phyloP scores from a whole-genome alignment of 1,284 basidiomycete genomes.

The Ganoderma lingzhi region DNA sequence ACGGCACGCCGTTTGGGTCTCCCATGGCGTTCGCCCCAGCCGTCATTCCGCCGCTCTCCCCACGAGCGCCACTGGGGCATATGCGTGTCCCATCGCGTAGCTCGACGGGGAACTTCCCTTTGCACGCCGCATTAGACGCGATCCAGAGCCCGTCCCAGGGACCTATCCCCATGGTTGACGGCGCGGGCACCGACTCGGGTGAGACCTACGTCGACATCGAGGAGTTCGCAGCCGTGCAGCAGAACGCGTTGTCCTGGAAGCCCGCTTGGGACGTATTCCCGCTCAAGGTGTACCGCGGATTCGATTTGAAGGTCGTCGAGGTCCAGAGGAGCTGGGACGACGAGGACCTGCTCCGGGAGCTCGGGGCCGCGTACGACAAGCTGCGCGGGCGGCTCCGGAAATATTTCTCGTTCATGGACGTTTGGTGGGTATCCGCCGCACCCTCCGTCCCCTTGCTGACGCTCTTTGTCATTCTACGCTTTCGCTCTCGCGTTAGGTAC shows the following conservation, averaged over 20 bases:
- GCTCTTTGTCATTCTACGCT: background rate
- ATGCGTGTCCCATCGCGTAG: background rate
- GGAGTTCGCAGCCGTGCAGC: background rate
- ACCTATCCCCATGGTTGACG: background rate
- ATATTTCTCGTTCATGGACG: slow-evolving; percentile 32
- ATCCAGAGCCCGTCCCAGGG: slow-evolving; percentile 4
- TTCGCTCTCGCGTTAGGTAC: slow-evolving; percentile 11
- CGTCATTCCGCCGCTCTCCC: background rate
- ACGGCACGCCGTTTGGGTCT: background rate
- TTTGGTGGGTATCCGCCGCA: slow-evolving; percentile 24
- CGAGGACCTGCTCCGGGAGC: slow-evolving; percentile 27
- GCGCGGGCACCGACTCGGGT: background rate
- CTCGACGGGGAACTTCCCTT: background rate
- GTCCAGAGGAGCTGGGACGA: slow-evolving; percentile 33
- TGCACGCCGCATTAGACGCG: background rate
- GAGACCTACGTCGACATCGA: background rate
- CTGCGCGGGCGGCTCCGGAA: slow-evolving; percentile 33
- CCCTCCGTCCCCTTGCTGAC: background rate
- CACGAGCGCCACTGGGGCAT: background rate
- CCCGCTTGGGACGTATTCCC: slow-evolving; percentile 33
- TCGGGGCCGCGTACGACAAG: slow-evolving; percentile 27
- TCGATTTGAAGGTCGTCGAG: slow-evolving; percentile 23
- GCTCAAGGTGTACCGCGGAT: slow-evolving; percentile 32
- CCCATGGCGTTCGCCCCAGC: background rate
- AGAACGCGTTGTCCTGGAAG: slow-evolving; percentile 17